Conservation (phyloP, 495 filamentous ascomycete species). For the Parathielavia hyrcaniae region DNA sequence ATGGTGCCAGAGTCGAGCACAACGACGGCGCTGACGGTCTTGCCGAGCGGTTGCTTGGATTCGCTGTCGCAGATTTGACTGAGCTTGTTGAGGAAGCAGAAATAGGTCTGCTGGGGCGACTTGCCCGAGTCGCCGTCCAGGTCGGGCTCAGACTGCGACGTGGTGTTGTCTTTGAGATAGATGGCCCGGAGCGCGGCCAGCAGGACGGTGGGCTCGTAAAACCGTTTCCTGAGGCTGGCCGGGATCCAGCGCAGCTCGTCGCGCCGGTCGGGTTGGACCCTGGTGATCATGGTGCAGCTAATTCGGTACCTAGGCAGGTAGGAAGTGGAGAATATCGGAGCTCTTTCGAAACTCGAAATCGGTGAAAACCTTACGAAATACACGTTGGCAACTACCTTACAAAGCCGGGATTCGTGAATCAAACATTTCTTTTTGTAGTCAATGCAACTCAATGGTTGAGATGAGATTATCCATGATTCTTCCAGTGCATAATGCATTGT, state of each 20-base stretch:
- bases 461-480: no score
- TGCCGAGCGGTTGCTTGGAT: background rate
- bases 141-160: slow-evolving; percentile 18
- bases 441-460: no score
- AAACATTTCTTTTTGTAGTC: no score
- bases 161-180: background rate
- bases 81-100: slow-evolving; percentile 29
- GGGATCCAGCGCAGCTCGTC: background rate
- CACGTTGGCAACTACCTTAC: no score
- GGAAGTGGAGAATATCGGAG: no score
- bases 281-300: no score
- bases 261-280: background rate
- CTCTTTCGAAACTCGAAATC: no score
- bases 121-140: slow-evolving; percentile 10
- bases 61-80: slow-evolving; percentile 26
- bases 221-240: slow-evolving; percentile 13
- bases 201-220: slow-evolving; percentile 25
- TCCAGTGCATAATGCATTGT: no score
- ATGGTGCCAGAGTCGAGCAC: slow-evolving; percentile 18
- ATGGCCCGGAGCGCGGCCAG: slow-evolving; percentile 13
- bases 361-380: no score
- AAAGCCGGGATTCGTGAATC: no score
- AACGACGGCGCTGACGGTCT: slow-evolving; percentile 23
- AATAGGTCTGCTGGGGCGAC: slow-evolving; percentile 11
- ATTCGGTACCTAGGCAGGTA: no score